Evolutionary conservation across 768 basidiomycete genomes (phyloP), one percentile per base, ranked within the genome.

Genomic region (Mycena chlorophos): DNA sequence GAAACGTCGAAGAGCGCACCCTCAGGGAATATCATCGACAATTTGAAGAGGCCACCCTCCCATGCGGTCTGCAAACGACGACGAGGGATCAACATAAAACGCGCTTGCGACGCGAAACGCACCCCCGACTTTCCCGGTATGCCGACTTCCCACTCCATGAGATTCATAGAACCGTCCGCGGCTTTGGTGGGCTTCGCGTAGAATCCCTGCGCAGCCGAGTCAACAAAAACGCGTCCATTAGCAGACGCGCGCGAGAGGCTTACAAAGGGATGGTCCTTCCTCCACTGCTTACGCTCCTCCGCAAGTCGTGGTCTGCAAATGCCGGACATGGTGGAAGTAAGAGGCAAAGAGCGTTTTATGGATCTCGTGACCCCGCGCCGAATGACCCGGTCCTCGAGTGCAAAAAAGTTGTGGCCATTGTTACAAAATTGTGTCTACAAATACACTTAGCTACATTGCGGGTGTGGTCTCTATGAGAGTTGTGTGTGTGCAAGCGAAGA

Each of bases 191-290:
- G 97, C 69, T 92, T 91, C 37, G 97, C 97, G 68, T 89, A 98
- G 77, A 99, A 99, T 62, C 96, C 96, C 96, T 99, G n/a, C 12
- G 67, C 14, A 52, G 62, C 45, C 50, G 34, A 57, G 28, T 57
- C 30, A 30, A 37, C 6, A 56, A 31, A 52, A 30, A 13, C 45
- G 45, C 26, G 12, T 25, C 8, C 10, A 43, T 20, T 10, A 10
- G 40, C 40, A 43, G 20, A 16, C 40, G 20, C 4, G 45, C 20
- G 54, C 53, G 20, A 51, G 39, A 34, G 38, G 82, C 92, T 75
- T 72, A 98, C 97, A 65, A 96, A 98, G 27, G 97, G 97, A 73
- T 99, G 97, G 63, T 98, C 97, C 73, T 95, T 98, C 56, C 97
- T 76, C 97, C 97, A 99, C 67, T 95, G 92, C 75, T 99, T 99